Conservation (phyloP, 2,329 filamentous ascomycete genomes). For the Orbilia oligospora region DNA sequence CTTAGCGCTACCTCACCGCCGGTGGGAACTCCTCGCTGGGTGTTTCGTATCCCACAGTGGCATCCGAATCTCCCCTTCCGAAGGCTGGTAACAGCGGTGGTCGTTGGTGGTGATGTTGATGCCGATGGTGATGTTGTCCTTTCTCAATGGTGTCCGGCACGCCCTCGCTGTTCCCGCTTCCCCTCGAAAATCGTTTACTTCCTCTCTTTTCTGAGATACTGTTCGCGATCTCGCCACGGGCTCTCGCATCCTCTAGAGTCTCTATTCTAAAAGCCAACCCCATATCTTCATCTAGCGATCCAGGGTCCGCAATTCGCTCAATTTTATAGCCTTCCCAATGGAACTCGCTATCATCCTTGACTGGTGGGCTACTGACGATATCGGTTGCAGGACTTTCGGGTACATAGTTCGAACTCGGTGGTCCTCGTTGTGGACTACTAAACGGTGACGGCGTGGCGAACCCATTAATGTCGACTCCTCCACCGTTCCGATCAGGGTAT, state of each 20-base stretch:
- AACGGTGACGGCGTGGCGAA: constrained; percentile 28
- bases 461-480: constrained; percentile 10
- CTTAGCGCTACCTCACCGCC: constrained; percentile 22
- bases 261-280: constrained; percentile 49
- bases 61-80: constrained; percentile 42
- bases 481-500: constrained; percentile 29
- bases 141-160: constrained; percentile 49
- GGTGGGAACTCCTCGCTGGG: constrained; percentile 58
- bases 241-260: constrained; percentile 42
- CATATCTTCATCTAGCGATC: constrained; percentile 32
- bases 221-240: constrained; percentile 49
- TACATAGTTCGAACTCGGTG: constrained; percentile 44
- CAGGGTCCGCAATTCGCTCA: constrained; percentile 43
- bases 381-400: constrained; percentile 57
- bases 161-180: constrained; percentile 30
- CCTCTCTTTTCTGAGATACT: constrained; percentile 53
- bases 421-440: constrained; percentile 44
- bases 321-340: constrained; percentile 56
- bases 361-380: constrained; percentile 51
- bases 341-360: constrained; percentile 51
- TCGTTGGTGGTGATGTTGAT: constrained; percentile 20
- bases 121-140: constrained; percentile 17
- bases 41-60: constrained; percentile 47
- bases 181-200: constrained; percentile 45
- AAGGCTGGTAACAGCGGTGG: constrained; percentile 45